Base-by-base conservation (phyloP, 352 stramenopile species). In the Phytophthora sansomeana region DNA sequence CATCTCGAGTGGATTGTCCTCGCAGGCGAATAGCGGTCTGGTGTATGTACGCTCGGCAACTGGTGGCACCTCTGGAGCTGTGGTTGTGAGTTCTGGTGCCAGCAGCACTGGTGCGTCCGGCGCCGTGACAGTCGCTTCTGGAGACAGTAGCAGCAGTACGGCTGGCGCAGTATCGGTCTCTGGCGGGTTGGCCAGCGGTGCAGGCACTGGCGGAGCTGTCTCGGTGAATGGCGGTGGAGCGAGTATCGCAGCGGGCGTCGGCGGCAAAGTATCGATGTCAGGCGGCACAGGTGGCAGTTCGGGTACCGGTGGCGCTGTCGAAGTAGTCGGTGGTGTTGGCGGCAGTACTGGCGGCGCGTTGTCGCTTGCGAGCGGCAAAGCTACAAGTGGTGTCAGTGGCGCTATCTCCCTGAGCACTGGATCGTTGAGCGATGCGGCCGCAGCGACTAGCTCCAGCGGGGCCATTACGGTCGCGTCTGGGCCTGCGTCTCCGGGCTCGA, bases 71-170 rank as follows among this genome's bases (percentile, higher is more conserved):
- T 78, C 78, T 16, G 53, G 65, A 32, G 35, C 65, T 9, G 33
- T 65, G 3, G 62, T 17, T 42, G 44, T 69, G 11, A 64, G 61
- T 39, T 69, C 61, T 51, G 61, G 80, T 21, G 36, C 59, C 8
- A 84, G 63, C 21, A 83, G 69, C 33, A 38, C 58, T 16, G 62
- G 69, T 0, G 42, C 63, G 17, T 72, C 65, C 7, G 78, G 78
- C 17, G 54, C 46, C 9, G 69, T 87, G 24, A 73, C 67, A 13
- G n/a, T 85, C 50, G 68, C 70, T 19, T 71, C 82, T 38, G 81
- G 81, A 38, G 53, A 53, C 19, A 74, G 77, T 10, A 62, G 68
- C 9, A 51, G 46, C 10, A 59, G 69, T 21, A 24, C 21, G 21
- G 26, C 26, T 24, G 80, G 81, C n/a, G 76, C 65, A 80, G 4